phyloP scores from a whole-genome alignment of 2,329 filamentous ascomycete species.

The Diaporthe citri region DNA sequence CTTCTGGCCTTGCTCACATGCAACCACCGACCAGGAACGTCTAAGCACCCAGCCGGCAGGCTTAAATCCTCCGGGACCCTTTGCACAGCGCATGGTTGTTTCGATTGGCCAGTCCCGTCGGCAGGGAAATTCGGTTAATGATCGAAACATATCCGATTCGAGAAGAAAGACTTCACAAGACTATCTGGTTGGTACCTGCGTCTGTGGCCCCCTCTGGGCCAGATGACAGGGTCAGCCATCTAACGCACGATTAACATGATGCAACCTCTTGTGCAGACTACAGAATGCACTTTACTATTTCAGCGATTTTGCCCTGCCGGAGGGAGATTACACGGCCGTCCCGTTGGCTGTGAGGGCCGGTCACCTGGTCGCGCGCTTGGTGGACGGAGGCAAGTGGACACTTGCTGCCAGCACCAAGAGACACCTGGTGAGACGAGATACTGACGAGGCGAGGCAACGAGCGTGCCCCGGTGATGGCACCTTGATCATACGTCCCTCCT shows the following conservation, averaged over 20 bases:
- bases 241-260: constrained; percentile 9
- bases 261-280: constrained; percentile 8
- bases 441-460: not conserved
- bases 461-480: constrained; percentile 22
- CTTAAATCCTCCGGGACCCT: not conserved
- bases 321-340: constrained; percentile 1
- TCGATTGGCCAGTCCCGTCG: constrained; percentile 9
- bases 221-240: constrained; percentile 32
- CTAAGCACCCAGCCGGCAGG: constrained; percentile 14
- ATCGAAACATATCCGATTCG: constrained; percentile 4
- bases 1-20: constrained; percentile 25
- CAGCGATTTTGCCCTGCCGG: constrained; percentile 8
- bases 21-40: constrained; percentile 4
- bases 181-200: constrained; percentile 13
- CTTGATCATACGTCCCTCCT: constrained; percentile 27
- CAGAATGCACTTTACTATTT: constrained; percentile 20
- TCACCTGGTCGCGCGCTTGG: constrained; percentile 22
- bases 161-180: constrained; percentile 23
- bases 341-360: constrained; percentile 27
- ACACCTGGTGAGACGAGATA: constrained; percentile 3
- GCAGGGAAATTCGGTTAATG: constrained; percentile 3
- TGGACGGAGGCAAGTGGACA: constrained; percentile 17
- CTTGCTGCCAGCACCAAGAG: not conserved
- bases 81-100: not conserved
- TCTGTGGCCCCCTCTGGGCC: constrained; percentile 3